Evolutionary conservation across 306 rosid species (phyloP).

Genomic region (Vicia villosa): DNA sequence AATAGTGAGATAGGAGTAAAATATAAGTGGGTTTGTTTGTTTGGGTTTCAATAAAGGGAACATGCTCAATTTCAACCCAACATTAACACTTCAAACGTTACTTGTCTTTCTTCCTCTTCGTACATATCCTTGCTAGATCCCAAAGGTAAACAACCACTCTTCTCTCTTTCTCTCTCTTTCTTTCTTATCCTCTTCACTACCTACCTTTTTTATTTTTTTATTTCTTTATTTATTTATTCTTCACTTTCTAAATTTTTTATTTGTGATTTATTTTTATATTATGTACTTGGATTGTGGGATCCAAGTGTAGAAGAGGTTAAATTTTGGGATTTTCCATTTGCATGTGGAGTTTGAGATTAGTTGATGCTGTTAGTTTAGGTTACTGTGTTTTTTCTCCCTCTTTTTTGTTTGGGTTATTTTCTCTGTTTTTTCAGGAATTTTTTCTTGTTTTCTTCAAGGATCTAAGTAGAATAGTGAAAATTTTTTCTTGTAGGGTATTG

Average conservation of each 20-base stretch:
- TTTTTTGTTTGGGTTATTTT: slow-evolving; percentile 32
- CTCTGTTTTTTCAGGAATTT: background rate
- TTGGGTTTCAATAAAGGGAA: slow-evolving; percentile 57
- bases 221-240: background rate
- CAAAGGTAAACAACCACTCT: slow-evolving; percentile 47
- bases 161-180: slow-evolving; percentile 22
- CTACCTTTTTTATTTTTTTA: slow-evolving; percentile 31
- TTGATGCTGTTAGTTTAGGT: slow-evolving; percentile 33
- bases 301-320: slow-evolving; percentile 40
- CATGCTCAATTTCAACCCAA: slow-evolving; percentile 73
- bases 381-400: slow-evolving; percentile 19
- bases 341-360: slow-evolving; percentile 62
- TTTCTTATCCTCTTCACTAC: slow-evolving; percentile 24
- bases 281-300: slow-evolving; percentile 33
- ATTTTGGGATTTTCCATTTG: slow-evolving; percentile 46
- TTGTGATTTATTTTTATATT: slow-evolving; percentile 28
- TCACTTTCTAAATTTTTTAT: background rate
- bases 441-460: background rate
- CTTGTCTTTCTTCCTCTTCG: slow-evolving; percentile 53
- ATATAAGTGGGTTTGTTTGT: slow-evolving; percentile 30
- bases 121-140: slow-evolving; percentile 55
- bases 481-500: background rate
- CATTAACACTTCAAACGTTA: slow-evolving; percentile 36
- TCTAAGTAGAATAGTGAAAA: background rate
- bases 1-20: background rate